Evolutionary conservation across 495 filamentous ascomycete species (phyloP).

Genomic region (Penicillium chermesinum): DNA sequence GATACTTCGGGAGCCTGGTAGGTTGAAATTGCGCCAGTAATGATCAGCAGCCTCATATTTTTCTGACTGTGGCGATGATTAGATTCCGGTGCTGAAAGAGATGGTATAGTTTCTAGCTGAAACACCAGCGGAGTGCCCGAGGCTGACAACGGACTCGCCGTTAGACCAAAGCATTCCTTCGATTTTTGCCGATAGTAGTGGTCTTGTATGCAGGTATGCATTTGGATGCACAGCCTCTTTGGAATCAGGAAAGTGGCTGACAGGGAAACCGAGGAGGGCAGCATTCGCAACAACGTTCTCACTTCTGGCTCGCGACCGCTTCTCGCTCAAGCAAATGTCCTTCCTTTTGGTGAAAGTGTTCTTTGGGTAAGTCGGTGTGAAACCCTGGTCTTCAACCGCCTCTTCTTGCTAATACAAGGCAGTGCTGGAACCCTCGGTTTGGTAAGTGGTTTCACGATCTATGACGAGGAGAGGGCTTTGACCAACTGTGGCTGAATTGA

Average conservation of each 20-base stretch:
- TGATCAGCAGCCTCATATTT: slow-evolving; percentile 4
- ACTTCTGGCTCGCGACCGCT: slow-evolving; percentile 73
- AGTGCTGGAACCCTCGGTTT: slow-evolving; percentile 77
- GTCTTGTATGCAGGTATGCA: slow-evolving; percentile 66
- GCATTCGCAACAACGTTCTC: slow-evolving; percentile 93
- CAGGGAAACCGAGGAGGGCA: slow-evolving; percentile 28
- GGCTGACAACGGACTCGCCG: slow-evolving; percentile 16
- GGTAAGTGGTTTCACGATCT: slow-evolving; percentile 45
- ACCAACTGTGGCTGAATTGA: slow-evolving; percentile 44
- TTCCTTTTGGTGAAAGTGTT: slow-evolving; percentile 83
- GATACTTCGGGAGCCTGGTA: slow-evolving; percentile 81
- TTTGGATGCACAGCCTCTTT: slow-evolving; percentile 9
- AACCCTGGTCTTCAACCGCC: slow-evolving; percentile 23
- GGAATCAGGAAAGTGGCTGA: slow-evolving; percentile 7
- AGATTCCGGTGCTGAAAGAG: slow-evolving; percentile 82
- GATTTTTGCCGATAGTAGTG: slow-evolving; percentile 82
- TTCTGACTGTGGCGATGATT: slow-evolving; percentile 24
- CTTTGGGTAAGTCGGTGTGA: slow-evolving; percentile 54
- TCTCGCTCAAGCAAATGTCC: slow-evolving; percentile 70
- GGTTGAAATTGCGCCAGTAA: slow-evolving; percentile 18
- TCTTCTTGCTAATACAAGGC: slow-evolving; percentile 30
- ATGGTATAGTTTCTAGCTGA: slow-evolving; percentile 49
- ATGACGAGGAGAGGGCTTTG: slow-evolving; percentile 9
- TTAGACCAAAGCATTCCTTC: slow-evolving; percentile 82
- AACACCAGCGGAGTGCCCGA: slow-evolving; percentile 15